Evolutionary conservation across 257 asterid species (phyloP), one percentile per base, ranked within the genome.

Genomic region (Solanum dulcamara): DNA sequence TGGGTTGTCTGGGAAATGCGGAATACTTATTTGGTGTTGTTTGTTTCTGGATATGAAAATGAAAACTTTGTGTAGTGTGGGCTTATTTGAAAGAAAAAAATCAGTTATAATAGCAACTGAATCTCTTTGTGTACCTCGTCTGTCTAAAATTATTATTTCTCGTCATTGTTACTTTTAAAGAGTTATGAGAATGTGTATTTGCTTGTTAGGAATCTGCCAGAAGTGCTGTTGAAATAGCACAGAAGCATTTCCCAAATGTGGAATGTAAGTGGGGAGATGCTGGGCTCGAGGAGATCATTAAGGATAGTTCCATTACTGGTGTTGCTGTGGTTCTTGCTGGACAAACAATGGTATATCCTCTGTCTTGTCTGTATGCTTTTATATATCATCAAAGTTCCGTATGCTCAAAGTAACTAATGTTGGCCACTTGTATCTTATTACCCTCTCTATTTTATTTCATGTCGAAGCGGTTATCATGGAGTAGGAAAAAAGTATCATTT

Each of bases 311-410:
- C 75, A 91, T 96, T 67, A 81, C 88, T 81, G 98, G 96, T 60
- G 98, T 94, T 81, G 93, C 95, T 22, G 97, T 96, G 18, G 99
- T 93, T 66, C 97, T 96, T 85, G 97, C 99, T 48, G 99, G 97
- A 7, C 99, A 93, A 85, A 67, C 85, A 86, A 98, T 95, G 98
- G 99, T 90, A 89, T 85, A 74, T 85, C 20, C 81, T 64, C 60
- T 4, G 35, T 26, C 17, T 26, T 24, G 9, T 75, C 37, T 75
- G 17, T 75, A 44, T 75, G 82, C 17, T 75, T 44, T 46, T 44
- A 44, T 75, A 26, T 75, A 10, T 75, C 24, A 42, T 26, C 9
- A 44, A 74, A 44, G 33, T 40, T 74, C 35, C 55, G 0, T 26
- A 24, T n/a, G 22, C 57, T 40, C n/a, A n/a, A 22, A 12, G 81